Evolutionary conservation across 176 grass and related monocot species (phyloP), one percentile per base, ranked within the genome.

Genomic region (Avena insularis): DNA sequence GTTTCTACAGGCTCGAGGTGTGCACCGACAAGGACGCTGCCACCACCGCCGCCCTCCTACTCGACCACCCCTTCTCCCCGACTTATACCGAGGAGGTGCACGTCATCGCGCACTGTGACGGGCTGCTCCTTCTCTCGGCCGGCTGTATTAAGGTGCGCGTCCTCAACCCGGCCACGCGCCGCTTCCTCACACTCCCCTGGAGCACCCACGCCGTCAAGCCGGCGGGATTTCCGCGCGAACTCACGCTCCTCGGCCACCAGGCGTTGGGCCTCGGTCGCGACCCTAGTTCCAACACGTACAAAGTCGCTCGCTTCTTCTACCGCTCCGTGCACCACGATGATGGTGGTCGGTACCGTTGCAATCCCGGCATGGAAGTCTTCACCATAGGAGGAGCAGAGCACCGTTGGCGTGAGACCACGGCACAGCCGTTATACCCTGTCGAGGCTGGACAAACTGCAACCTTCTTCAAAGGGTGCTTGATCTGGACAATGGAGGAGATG

Each of bases 111-210:
- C 31, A 38, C 2, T 38, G 65, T 8, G 65, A 68, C 7, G 65
- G 65, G 2, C 66, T 31, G 25, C 4, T 31, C n/a, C 62, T 65
- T 4, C 1, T 65, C 12, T 13, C 21, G 4, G 7, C 0, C 15
- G 8, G 35, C 0, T 2, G 35, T 0, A 8, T 0, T 2, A 17
- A 3, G 29, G 33, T 19, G 33, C 35, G 66, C 1, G 66, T 66
- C 13, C 25, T 66, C 27, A 66, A 66, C 12, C 25, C 25, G 1
- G 35, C 33, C 14, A 69, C 66, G 1, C 33, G 66, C 15, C 33
- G 86, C 23, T 76, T 90, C 87, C 90, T 64, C 61, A 29, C 61
- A 23, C 61, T 64, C 0, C 61, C 23, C 1, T 27, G 11, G 61
- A 64, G 61, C 61, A 45, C 40, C 17, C 9, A 21, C 9, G 40